Evolutionary conservation across 768 basidiomycete species (phyloP), one percentile per base, ranked within the genome.

Genomic region (Lentinula lateritia): DNA sequence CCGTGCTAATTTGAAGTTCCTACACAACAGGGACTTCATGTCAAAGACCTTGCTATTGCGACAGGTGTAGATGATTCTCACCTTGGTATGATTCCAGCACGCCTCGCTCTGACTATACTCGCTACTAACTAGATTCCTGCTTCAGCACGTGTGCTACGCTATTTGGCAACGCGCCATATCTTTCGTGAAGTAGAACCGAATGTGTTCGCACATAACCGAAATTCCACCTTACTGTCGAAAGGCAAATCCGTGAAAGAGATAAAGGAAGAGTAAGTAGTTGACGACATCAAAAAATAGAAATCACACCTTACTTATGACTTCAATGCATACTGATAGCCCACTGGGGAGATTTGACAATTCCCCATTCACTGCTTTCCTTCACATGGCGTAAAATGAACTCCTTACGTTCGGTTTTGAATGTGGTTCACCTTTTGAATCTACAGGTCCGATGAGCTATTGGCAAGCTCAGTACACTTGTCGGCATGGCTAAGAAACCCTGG

Each of bases 21-120:
- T 36, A 6, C 0, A 10, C 8, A 5, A 23, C 45, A 66, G 67
- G 69, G 68, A 10, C 48, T 69, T 41, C 73, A 73, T 41, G 66
- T 72, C n/a, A 55, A 62, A 6, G 68, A 71, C 16, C 69, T 72
- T 34, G 66, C 68, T 9, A 63, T 61, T 38, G 55, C 60, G 12
- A 64, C 53, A 36, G 60, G 54, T 2, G 52, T 70, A 36, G 64
- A 71, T 28, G 50, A 65, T 7, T 42, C 53, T 16, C 69, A 70
- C 48, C 61, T 75, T n/a, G 68, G 73, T 74, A 50, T 34, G 65
- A 55, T 46, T 16, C 28, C 16, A 7, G 34, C 39, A 35, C 34
- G 18, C 6, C 5, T 13, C 38, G 16, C 28, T 15, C 9, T 50
- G 6, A 13, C n/a, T 35, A 42, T n/a, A 32, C 36, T 58, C 23